Base-by-base conservation (phyloP, 1,139 yeast species). In the Sugiyamaella neomexicana region DNA sequence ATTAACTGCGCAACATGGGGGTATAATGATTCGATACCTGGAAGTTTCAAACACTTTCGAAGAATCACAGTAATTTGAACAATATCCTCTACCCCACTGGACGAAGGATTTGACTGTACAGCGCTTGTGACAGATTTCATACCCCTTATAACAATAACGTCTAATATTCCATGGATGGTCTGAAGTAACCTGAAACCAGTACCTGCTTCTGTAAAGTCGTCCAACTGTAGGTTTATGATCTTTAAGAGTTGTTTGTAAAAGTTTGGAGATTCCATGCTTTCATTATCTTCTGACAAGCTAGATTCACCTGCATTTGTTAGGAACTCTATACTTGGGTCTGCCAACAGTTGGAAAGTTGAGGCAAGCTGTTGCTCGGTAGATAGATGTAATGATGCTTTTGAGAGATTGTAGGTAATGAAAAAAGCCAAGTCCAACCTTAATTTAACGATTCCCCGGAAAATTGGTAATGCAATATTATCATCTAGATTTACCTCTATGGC, bases 401-500 rank as follows among this genome's bases (percentile, higher is more conserved):
- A 76, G 32, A 80, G 65, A 1, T 80, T 72, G 65, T 81, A 81
- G 44, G 80, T 70, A 44, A 89, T 75, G 64, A 80, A 83, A 65
- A 89, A 89, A 1, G 89, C 80, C 55, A 88, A 70, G 62, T 88
- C 91, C 44, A 84, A 74, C 50, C 96, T 78, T 52, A 81, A 88
- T 52, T 78, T 76, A 62, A 78, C 83, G 1, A 86, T 74, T 20
- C 77, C 79, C 5, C 73, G 71, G 62, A 83, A 80, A 8, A 78
- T 55, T 1, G 77, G 75, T 1, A 79, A 72, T 2, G 81, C 77
- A 5, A 76, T 70, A 2, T 86, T 87, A 60, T 81, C 83, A 1
- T 75, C 71, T 39, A 79, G 74, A 58, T 82, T 81, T 12, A 78
- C 73, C 53, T 75, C 74, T 49, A 89, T 70, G 31, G 88, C 73